Percentiles rank a stretch among this genome's conserved stretches.
Conservation (phyloP, 345 rosid genomes). For the Gossypium thurberi region DNA sequence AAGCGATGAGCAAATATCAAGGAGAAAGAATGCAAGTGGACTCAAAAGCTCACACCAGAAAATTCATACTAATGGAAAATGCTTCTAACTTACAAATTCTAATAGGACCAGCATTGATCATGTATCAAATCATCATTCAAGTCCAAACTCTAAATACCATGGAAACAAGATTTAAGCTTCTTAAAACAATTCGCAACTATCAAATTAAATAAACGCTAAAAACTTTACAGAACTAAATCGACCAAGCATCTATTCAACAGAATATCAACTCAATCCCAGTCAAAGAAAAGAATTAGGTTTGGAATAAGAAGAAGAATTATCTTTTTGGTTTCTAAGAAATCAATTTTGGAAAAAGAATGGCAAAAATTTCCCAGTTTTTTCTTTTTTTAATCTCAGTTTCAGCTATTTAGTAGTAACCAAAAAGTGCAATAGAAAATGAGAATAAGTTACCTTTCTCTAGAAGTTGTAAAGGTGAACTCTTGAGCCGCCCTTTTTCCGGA, state of each 20-base stretch:
- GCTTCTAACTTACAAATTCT: neutral
- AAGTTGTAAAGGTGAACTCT: conserved; percentile 4
- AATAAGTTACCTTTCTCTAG: neutral
- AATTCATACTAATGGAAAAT: neutral
- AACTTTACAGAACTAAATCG: neutral
- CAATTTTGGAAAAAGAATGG: neutral
- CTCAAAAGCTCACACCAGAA: neutral
- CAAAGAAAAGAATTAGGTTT: neutral
- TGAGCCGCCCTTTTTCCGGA: neutral
- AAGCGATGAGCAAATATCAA: neutral
- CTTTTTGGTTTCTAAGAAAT: neutral
- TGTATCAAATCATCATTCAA: neutral
- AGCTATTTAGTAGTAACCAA: neutral
- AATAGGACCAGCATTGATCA: neutral
- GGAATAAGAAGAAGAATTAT: neutral
- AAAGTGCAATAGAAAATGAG: neutral
- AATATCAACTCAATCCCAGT: neutral
- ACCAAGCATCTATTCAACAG: neutral
- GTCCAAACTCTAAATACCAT: neutral
- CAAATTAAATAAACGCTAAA: neutral
- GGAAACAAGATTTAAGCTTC: neutral
- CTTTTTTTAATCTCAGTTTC: neutral
- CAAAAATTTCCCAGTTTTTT: neutral
- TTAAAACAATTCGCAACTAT: neutral
- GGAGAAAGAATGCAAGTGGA: neutral